Evolutionary conservation across 345 rosid species (phyloP).

Genomic region (Camelina neglecta): DNA sequence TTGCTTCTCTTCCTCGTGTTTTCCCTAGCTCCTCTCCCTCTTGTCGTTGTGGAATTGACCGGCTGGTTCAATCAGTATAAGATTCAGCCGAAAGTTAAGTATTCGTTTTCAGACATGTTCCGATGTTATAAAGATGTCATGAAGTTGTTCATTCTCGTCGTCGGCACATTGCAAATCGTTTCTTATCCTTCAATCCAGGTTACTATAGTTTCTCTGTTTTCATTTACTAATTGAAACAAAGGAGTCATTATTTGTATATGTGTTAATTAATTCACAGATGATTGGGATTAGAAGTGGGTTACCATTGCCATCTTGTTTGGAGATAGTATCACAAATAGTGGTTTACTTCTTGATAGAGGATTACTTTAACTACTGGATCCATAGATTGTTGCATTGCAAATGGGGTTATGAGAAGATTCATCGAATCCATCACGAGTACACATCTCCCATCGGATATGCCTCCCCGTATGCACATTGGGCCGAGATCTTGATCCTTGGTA

Average conservation of each 20-base stretch:
- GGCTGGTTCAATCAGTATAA: conserved; percentile 54
- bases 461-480: conserved; percentile 90
- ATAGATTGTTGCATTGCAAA: conserved; percentile 70
- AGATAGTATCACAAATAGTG: conserved; percentile 61
- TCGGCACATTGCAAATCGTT: conserved; percentile 69
- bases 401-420: conserved; percentile 90
- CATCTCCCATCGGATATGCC: conserved; percentile 71
- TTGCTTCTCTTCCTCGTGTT: conserved; percentile 65
- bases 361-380: conserved; percentile 82
- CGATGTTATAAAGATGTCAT: conserved; percentile 72
- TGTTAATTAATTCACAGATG: conserved; percentile 41
- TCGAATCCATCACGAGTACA: conserved; percentile 71
- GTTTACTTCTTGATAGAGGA: conserved; percentile 81
- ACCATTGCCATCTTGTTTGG: conserved; percentile 78
- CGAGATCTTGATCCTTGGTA: conserved; percentile 72
- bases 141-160: conserved; percentile 60
- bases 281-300: conserved; percentile 49
- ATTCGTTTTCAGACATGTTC: conserved; percentile 54
- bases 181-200: conserved; percentile 79
- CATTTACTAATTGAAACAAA: neutral
- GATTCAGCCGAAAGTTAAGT: conserved; percentile 76
- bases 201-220: neutral
- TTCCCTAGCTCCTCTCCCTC: conserved; percentile 74
- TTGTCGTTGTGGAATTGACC: conserved; percentile 51
- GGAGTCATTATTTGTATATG: neutral